A percentile compares a stretch with the other conserved stretches of the same genome.
Evolutionary conservation across 306 rosid species (phyloP).

Genomic region (Ziziphus jujuba): DNA sequence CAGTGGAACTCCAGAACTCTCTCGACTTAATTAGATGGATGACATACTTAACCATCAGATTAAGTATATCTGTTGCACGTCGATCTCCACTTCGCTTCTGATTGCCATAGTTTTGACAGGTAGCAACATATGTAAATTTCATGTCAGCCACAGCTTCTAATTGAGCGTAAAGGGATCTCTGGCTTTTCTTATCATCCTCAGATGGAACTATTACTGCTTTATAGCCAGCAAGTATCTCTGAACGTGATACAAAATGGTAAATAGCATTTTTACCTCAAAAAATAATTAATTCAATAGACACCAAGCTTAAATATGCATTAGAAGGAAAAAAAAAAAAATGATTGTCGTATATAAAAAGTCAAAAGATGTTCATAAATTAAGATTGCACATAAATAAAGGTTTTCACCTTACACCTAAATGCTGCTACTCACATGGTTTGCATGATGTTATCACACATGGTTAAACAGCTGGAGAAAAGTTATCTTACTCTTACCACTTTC

Average conservation of each 20-base stretch:
- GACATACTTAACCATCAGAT: constrained; percentile 97
- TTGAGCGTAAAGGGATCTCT: constrained; percentile 88
- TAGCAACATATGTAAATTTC: constrained; percentile 93
- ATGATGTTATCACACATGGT: constrained; percentile 7
- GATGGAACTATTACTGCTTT: constrained; percentile 84
- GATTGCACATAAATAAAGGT: too few relatives aligned
- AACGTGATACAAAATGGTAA: constrained; percentile 20
- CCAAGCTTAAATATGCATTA: constrained; percentile 18
- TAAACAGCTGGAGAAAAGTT: constrained; percentile 14
- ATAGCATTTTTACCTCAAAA: constrained; percentile 24
- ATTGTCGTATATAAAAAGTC: background rate
- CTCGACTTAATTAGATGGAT: constrained; percentile 30
- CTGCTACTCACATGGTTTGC: constrained; percentile 11
- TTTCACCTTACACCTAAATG: background rate
- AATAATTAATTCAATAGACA: constrained; percentile 12
- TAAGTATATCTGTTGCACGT: constrained; percentile 92
- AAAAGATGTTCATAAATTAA: too few relatives aligned
- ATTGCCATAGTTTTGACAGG: constrained; percentile 95
- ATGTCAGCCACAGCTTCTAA: constrained; percentile 94
- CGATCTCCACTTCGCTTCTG: constrained; percentile 98
- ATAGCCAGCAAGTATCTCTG: constrained; percentile 94
- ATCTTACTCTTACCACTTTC: constrained; percentile 62
- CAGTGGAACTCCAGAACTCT: constrained; percentile 23
- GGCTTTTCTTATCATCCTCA: constrained; percentile 81
- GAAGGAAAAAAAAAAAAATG: background rate